These are phyloP conservation scores for Globisporangium cederbergense DNA, from an alignment of 352 stramenopile species.

Conservation along the genomic window DNA sequence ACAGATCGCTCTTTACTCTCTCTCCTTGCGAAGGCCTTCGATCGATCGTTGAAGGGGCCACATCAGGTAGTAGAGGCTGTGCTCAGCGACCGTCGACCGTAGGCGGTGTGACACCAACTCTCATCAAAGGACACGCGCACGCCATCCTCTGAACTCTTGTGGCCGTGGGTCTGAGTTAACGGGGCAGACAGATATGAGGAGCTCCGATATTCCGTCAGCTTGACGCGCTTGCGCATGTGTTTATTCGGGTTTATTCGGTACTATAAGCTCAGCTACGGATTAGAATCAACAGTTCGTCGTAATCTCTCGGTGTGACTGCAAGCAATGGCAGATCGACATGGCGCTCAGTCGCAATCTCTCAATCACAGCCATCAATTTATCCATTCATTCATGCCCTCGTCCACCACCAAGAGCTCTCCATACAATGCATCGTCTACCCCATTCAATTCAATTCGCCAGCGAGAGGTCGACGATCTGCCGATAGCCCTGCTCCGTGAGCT, in stretches of 20 bases:
- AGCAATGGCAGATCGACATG: background rate
- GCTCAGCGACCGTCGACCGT: background rate
- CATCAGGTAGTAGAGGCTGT: background rate
- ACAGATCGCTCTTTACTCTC: no score
- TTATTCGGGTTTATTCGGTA: no score
- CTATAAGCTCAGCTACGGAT: no score
- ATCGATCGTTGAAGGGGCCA: no score
- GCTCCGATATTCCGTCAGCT: no score
- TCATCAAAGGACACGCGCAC: no score
- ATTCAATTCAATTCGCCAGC: constrained; percentile 23
- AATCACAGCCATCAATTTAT: background rate
- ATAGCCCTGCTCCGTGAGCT: constrained; percentile 51
- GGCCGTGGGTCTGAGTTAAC: background rate
- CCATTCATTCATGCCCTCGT: background rate
- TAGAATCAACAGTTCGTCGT: background rate
- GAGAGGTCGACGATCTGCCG: constrained; percentile 52
- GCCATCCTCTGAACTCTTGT: background rate
- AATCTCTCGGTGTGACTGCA: background rate
- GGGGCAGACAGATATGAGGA: no score
- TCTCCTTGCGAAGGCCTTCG: no score
- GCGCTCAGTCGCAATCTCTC: background rate
- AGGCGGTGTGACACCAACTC: background rate
- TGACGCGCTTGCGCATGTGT: no score
- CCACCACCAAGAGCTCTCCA: background rate
- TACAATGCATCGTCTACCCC: background rate